phyloP scores from a whole-genome alignment of 805 yeast genomes.

The Metschnikowia gruessii region DNA sequence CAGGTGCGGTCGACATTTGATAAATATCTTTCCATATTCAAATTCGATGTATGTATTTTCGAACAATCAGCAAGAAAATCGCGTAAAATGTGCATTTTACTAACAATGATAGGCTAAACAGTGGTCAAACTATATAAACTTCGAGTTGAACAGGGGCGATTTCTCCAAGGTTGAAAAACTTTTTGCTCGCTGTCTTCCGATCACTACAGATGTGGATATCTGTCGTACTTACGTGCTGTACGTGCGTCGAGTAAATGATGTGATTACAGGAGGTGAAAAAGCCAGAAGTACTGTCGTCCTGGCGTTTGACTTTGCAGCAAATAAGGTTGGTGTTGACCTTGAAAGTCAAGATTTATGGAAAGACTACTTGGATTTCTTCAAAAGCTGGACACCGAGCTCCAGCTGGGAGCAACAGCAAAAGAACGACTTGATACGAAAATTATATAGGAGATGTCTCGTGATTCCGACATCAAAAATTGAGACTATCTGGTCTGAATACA shows the following conservation, averaged over 20 bases:
- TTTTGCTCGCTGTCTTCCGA: slow-evolving; percentile 61
- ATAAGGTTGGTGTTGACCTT: slow-evolving; percentile 75
- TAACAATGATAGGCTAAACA: slow-evolving; percentile 33
- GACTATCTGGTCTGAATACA: slow-evolving; percentile 75
- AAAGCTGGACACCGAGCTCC: slow-evolving; percentile 71
- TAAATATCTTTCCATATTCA: slow-evolving; percentile 60
- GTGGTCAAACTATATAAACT: slow-evolving; percentile 74
- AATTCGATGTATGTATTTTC: slow-evolving; percentile 46
- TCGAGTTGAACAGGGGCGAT: slow-evolving; percentile 63
- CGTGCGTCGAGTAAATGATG: slow-evolving; percentile 66
- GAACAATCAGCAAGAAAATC: neutral
- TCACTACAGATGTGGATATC: slow-evolving; percentile 60
- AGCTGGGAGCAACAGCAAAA: slow-evolving; percentile 86
- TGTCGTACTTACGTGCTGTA: slow-evolving; percentile 79
- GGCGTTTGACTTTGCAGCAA: slow-evolving; percentile 81
- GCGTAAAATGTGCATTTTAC: slow-evolving; percentile 13
- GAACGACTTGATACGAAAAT: slow-evolving; percentile 68
- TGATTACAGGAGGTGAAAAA: slow-evolving; percentile 77
- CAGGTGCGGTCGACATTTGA: slow-evolving; percentile 59
- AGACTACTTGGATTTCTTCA: slow-evolving; percentile 77
- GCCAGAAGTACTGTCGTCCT: slow-evolving; percentile 70
- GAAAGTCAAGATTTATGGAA: slow-evolving; percentile 71
- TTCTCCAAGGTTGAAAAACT: slow-evolving; percentile 62
- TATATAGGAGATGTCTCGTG: slow-evolving; percentile 65
- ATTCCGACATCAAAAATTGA: slow-evolving; percentile 78